phyloP scores from a whole-genome alignment of 2,329 filamentous ascomycete species.

The Hypoxylon sp. region DNA sequence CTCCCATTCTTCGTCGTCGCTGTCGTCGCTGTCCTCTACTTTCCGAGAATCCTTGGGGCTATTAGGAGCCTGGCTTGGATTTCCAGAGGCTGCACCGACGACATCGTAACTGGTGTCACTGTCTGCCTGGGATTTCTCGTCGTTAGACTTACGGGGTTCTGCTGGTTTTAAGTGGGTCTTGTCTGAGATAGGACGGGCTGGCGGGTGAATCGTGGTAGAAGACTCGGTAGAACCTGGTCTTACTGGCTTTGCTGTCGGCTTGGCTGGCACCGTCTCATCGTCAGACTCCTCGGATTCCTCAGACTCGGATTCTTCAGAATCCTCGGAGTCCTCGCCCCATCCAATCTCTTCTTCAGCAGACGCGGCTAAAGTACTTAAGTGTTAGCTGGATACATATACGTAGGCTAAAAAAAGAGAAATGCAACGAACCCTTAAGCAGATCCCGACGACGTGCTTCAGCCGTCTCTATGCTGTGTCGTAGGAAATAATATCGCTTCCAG shows the following conservation, averaged over 20 bases:
- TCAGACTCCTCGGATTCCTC: conserved; percentile 72
- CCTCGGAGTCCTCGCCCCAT: conserved; percentile 75
- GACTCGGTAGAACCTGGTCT: conserved; percentile 66
- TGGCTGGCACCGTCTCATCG: conserved; percentile 56
- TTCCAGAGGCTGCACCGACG: conserved; percentile 82
- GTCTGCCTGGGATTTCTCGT: conserved; percentile 90
- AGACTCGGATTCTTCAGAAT: conserved; percentile 75
- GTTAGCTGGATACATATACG: conserved; percentile 54
- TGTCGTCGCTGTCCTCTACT: conserved; percentile 68
- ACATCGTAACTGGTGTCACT: conserved; percentile 98
- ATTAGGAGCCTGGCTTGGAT: conserved; percentile 81
- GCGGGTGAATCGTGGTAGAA: conserved; percentile 73
- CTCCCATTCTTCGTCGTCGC: conserved; percentile 54
- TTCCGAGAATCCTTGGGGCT: conserved; percentile 72
- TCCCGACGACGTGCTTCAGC: conserved; percentile 91
- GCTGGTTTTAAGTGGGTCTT: conserved; percentile 70
- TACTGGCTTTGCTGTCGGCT: conserved; percentile 58
- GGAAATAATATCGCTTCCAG: conserved; percentile 96
- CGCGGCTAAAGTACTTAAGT: conserved; percentile 65
- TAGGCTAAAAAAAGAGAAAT: conserved; percentile 16
- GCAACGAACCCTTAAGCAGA: conserved; percentile 83
- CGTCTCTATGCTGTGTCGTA: conserved; percentile 91
- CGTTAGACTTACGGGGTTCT: conserved; percentile 82
- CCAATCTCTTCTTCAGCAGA: conserved; percentile 79
- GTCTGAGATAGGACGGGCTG: conserved; percentile 50